These are phyloP conservation scores for Nitzschia sp. DNA, from an alignment of 108 stramenopile genomes.

Conservation along the genomic window DNA sequence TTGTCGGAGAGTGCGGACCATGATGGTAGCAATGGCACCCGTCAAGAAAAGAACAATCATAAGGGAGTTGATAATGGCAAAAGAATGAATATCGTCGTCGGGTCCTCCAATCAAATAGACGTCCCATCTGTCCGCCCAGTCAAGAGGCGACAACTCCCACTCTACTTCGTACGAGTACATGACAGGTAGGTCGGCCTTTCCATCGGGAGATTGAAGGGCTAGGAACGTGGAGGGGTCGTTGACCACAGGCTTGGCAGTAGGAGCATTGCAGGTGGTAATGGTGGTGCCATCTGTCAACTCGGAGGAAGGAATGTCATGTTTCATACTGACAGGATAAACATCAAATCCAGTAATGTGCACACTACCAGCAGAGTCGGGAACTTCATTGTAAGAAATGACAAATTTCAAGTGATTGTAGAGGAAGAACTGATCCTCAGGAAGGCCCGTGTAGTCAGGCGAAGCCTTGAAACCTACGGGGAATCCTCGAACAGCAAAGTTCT, in stretches of 20 bases:
- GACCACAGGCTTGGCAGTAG: slow-evolving; percentile 28
- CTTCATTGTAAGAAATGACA: slow-evolving; percentile 60
- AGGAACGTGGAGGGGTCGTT: slow-evolving; percentile 61
- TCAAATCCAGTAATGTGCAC: slow-evolving; percentile 96
- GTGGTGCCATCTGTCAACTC: slow-evolving; percentile 9
- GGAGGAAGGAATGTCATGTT: slow-evolving; percentile 57
- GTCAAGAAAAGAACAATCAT: slow-evolving; percentile 98
- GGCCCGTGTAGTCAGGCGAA: slow-evolving; percentile 37
- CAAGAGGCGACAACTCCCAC: slow-evolving; percentile 75
- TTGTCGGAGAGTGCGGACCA: slow-evolving; percentile 90
- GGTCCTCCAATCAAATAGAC: slow-evolving; percentile 89
- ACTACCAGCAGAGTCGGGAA: slow-evolving; percentile 37
- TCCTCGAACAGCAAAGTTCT: slow-evolving; percentile 72
- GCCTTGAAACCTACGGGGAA: slow-evolving; percentile 80
- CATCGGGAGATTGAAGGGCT: slow-evolving; percentile 20
- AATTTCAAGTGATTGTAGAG: slow-evolving; percentile 89
- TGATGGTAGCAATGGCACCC: slow-evolving; percentile 92
- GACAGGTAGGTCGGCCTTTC: slow-evolving; percentile 27
- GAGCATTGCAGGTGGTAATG: slow-evolving; percentile 43
- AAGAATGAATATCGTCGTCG: slow-evolving; percentile 95
- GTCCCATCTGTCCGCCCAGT: slow-evolving; percentile 98
- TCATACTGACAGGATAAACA: slow-evolving; percentile 83
- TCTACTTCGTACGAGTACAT: slow-evolving; percentile 92
- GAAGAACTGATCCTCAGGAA: slow-evolving; percentile 46
- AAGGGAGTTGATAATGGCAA: slow-evolving; percentile 95